A percentile compares a stretch with the other conserved stretches of the same genome.
These are phyloP conservation scores for Suillus fuscotomentosus DNA, from an alignment of 768 basidiomycete genomes.

Conservation along the genomic window DNA sequence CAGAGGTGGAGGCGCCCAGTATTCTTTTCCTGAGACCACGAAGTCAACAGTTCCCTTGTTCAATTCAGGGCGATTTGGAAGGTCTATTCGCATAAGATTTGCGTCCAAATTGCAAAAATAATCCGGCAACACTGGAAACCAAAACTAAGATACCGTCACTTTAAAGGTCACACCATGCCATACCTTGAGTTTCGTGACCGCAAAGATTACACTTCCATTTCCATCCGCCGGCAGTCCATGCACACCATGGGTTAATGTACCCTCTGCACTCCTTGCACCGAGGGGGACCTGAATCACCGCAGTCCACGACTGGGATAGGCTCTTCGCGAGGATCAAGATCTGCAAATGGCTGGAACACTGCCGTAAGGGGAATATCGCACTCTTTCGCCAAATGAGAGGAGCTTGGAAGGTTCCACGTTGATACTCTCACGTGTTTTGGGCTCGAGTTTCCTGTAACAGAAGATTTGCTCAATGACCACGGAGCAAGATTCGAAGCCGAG, in stretches of 20 bases:
- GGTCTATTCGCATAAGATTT: constrained; percentile 76
- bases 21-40: constrained; percentile 66
- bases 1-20: constrained; percentile 79
- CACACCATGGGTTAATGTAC: constrained; percentile 94
- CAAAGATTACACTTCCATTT: constrained; percentile 95
- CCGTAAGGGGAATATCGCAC: constrained; percentile 81
- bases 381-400: constrained; percentile 77
- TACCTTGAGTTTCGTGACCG: constrained; percentile 79
- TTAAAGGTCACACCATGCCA: neutral
- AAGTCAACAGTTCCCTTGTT: constrained; percentile 93
- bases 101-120: constrained; percentile 86
- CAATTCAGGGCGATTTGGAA: constrained; percentile 80
- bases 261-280: constrained; percentile 83
- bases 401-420: constrained; percentile 87
- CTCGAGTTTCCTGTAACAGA: constrained; percentile 72
- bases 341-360: constrained; percentile 89
- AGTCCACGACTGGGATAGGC: constrained; percentile 73
- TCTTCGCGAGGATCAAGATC: constrained; percentile 78
- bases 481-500: neutral
- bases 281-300: constrained; percentile 70
- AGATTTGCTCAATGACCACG: neutral
- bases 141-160: neutral
- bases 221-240: constrained; percentile 77
- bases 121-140: constrained; percentile 60
- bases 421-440: constrained; percentile 85